Base-by-base conservation (phyloP, 345 rosid species). In the Aquilaria sinensis region DNA sequence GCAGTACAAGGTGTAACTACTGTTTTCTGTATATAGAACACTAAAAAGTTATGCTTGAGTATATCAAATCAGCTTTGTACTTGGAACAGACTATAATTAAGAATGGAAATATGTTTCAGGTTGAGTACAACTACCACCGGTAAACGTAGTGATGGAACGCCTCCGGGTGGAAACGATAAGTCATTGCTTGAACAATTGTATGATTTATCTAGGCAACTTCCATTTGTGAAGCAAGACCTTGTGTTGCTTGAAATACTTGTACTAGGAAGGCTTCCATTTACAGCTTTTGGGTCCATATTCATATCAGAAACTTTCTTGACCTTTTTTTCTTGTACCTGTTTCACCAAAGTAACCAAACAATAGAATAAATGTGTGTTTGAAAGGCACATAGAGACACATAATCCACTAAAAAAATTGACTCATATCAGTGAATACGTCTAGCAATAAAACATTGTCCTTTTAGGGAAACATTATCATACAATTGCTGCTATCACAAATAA, bases 271-370 rank as follows among this genome's bases (percentile, higher is more conserved):
- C 72, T 57, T 61, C 84, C 82, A 54, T 73, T 82, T 72, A 70
- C 53, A 56, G 75, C 63, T 68, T 65, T 79, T 48, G 85, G 81
- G 64, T 85, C 83, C 60, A 85, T 78, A 82, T 92, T 92, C 86
- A 83, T 75, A 67, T 88, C 91, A 73, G 73, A 75, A 56, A 92
- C 80, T 77, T 88, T 87, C 86, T 87, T 92, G 63, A 92, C 77
- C 86, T 92, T 89, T 80, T 92, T 92, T 77, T 92, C 98, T 74
- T 89, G 96, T 58, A 92, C 92, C 98, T 92, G 83, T 67, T 59
- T 57, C 57, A 62, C 5, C 63, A 37, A 37, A 37, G 43, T 37
- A 5, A 3, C 43, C 43, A 9, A 37, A 37, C 43, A 37, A 37
- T 5, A 37, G 43, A 37, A 37, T 37, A 9, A 37, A 37, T 0